Evolutionary conservation across 1,284 basidiomycete species (phyloP).

Genomic region (Anthracocystis walkeri): DNA sequence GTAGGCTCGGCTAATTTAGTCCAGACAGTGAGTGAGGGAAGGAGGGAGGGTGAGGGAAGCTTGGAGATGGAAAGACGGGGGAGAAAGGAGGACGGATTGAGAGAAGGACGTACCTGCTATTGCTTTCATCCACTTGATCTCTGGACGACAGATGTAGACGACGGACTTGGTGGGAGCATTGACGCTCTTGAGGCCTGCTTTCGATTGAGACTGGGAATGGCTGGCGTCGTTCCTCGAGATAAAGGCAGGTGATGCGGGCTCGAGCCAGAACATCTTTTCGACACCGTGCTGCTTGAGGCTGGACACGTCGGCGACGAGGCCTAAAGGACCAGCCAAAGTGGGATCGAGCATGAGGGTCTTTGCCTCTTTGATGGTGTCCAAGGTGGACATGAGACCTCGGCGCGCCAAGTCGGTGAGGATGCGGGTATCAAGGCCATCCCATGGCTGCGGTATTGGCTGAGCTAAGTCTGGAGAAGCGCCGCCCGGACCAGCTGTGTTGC

Average conservation of each 20-base stretch:
- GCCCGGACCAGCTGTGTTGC: background rate
- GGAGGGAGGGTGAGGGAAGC: background rate
- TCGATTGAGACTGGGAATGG: conserved; percentile 23
- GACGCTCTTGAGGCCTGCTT: conserved; percentile 44
- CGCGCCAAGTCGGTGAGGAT: conserved; percentile 50
- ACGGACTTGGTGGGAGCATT: conserved; percentile 87
- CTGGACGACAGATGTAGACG: conserved; percentile 91
- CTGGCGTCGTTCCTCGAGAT: conserved; percentile 33
- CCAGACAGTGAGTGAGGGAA: conserved; percentile 14
- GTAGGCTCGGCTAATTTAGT: conserved; percentile 60
- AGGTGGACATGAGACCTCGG: conserved; percentile 45
- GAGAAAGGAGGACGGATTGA: background rate
- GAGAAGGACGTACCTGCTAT: conserved; percentile 80
- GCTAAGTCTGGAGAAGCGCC: conserved; percentile 17
- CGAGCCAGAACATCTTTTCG: conserved; percentile 99
- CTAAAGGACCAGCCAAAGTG: conserved; percentile 87
- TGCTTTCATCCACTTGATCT: conserved; percentile 84
- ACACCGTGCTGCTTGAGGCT: conserved; percentile 96
- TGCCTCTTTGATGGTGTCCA: conserved; percentile 69
- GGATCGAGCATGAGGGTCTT: conserved; percentile 96
- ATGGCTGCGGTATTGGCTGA: conserved; percentile 27
- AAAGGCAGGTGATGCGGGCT: conserved; percentile 70
- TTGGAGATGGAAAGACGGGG: no score
- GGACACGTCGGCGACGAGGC: conserved; percentile 90
- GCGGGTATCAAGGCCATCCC: conserved; percentile 52